Conservation (phyloP, 2,329 filamentous ascomycete genomes). For the Penicillium sp. region DNA sequence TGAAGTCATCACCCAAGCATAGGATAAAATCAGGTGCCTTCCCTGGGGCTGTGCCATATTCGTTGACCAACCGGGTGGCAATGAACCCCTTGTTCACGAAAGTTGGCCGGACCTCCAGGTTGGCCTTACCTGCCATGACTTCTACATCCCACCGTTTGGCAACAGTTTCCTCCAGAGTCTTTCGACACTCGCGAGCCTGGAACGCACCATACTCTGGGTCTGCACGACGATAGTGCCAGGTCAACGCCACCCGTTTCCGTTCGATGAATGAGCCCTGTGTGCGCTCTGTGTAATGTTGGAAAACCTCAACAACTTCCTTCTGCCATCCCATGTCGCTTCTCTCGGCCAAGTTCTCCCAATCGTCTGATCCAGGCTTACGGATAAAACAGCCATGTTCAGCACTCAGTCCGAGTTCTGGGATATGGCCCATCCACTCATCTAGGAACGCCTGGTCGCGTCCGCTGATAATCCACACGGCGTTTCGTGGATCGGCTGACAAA, state of each 20-base stretch:
- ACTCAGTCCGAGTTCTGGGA: constrained; percentile 83
- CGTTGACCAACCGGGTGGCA: constrained; percentile 74
- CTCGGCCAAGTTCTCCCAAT: constrained; percentile 88
- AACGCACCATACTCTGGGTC: constrained; percentile 81
- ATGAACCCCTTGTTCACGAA: constrained; percentile 99
- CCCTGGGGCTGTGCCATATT: constrained; percentile 59
- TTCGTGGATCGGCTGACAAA: constrained; percentile 75
- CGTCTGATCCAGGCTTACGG: constrained; percentile 69
- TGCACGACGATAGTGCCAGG: constrained; percentile 94
- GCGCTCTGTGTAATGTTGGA: constrained; percentile 83
- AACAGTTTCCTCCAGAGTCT: constrained; percentile 74
- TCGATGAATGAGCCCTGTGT: constrained; percentile 92
- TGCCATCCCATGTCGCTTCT: constrained; percentile 92
- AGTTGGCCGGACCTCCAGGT: constrained; percentile 91
- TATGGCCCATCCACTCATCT: constrained; percentile 88
- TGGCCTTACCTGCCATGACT: constrained; percentile 95
- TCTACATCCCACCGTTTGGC: constrained; percentile 83
- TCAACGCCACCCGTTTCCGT: constrained; percentile 87
- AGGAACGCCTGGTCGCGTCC: constrained; percentile 91
- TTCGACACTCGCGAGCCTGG: constrained; percentile 77
- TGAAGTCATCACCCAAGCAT: constrained; percentile 93
- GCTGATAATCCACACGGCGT: constrained; percentile 97
- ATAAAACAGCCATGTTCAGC: constrained; percentile 98
- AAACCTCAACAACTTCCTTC: constrained; percentile 75
- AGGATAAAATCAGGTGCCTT: constrained; percentile 78